phyloP scores from a whole-genome alignment of 2,329 filamentous ascomycete genomes.

The Dichotomopilus funicola region DNA sequence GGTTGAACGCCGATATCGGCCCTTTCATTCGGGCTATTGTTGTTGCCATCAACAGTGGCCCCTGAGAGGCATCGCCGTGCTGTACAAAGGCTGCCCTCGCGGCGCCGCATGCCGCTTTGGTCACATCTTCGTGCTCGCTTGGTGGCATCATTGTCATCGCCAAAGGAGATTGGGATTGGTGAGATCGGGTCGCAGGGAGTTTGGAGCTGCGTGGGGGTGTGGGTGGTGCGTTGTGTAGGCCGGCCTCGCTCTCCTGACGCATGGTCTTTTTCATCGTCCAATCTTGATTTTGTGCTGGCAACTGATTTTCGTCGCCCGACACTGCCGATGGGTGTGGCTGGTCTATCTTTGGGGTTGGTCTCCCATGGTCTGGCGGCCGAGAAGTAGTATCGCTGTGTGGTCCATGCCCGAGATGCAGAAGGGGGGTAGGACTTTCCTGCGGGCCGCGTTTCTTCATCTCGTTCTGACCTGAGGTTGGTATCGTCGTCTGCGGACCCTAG shows the following conservation, averaged over 20 bases:
- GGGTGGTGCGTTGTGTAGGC: constrained; percentile 19
- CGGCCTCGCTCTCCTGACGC: constrained; percentile 10
- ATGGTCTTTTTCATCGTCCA: constrained; percentile 21
- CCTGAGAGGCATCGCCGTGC: not conserved
- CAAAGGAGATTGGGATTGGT: not conserved
- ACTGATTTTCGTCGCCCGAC: not conserved
- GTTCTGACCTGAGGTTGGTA: constrained; percentile 14
- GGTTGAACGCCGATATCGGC: constrained; percentile 12
- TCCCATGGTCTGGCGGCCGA: constrained; percentile 10
- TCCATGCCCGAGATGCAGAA: constrained; percentile 11
- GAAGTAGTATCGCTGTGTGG: constrained; percentile 30
- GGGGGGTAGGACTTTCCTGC: not conserved
- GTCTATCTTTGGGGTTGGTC: constrained; percentile 4
- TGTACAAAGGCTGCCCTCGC: constrained; percentile 22
- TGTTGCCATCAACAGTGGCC: not conserved
- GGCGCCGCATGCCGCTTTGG: constrained; percentile 23
- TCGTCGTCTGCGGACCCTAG: constrained; percentile 17
- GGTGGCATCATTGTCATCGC: not conserved
- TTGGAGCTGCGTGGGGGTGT: constrained; percentile 28
- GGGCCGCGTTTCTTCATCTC: not conserved
- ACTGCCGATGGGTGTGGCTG: constrained; percentile 2
- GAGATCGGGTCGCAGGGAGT: constrained; percentile 13
- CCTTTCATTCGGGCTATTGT: not conserved
- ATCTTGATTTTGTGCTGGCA: not conserved
- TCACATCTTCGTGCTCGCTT: constrained; percentile 4